Conservation (phyloP, 1,284 basidiomycete species). For the Chalciporus sp. region DNA sequence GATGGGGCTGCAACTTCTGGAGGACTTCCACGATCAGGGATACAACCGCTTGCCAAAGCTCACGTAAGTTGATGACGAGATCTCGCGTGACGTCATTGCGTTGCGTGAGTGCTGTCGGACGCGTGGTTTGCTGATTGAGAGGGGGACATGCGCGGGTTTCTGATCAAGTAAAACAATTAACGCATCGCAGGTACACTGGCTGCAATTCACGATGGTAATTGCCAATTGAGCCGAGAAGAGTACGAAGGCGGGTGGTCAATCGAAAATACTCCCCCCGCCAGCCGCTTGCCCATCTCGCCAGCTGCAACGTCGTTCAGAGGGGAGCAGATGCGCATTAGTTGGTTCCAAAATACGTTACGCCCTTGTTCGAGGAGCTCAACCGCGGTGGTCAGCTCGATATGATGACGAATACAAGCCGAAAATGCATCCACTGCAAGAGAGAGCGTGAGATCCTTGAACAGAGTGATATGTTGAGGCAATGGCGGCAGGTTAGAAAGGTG, state of each 20-base stretch:
- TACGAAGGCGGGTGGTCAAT: constrained; percentile 10
- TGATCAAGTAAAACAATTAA: constrained; percentile 20
- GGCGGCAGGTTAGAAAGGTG: constrained; percentile 4
- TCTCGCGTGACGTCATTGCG: background rate
- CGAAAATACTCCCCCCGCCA: constrained; percentile 16
- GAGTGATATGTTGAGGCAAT: constrained; percentile 1
- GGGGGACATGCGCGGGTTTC: constrained; percentile 15
- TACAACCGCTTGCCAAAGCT: constrained; percentile 30
- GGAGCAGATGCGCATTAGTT: constrained; percentile 4
- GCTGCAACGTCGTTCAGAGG: constrained; percentile 7
- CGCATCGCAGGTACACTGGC: constrained; percentile 23
- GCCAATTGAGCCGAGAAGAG: background rate
- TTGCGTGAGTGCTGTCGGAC: constrained; percentile 1
- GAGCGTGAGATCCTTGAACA: background rate
- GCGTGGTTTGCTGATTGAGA: constrained; percentile 5
- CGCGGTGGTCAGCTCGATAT: background rate
- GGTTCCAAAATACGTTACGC: constrained; percentile 16
- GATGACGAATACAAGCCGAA: constrained; percentile 13
- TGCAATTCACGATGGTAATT: constrained; percentile 35
- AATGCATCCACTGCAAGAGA: constrained; percentile 14
- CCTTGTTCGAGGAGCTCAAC: constrained; percentile 18
- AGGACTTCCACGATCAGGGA: constrained; percentile 27
- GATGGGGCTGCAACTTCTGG: constrained; percentile 3
- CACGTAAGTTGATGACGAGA: constrained; percentile 18
- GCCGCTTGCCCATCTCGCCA: background rate